These are phyloP conservation scores for Bryoglossum gracile DNA, from an alignment of 495 filamentous ascomycete genomes.

Conservation along the genomic window DNA sequence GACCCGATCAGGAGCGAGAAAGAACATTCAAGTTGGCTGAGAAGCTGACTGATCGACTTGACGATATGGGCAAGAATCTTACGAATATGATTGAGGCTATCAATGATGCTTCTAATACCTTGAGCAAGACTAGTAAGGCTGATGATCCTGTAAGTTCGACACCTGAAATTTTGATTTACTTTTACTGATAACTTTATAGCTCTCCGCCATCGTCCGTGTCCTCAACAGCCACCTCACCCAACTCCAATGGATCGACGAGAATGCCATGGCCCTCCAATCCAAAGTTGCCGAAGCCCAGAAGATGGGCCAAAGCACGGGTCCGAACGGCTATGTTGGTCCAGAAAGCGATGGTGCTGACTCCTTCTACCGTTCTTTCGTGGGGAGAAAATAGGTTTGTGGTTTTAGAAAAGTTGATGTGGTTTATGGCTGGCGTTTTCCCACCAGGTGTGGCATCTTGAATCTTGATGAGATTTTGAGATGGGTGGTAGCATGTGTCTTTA, in stretches of 20 bases:
- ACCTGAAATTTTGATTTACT: constrained; percentile 4
- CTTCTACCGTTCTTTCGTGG: constrained; percentile 75
- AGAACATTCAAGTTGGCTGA: constrained; percentile 89
- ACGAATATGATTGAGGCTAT: constrained; percentile 96
- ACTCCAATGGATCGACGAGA: constrained; percentile 84
- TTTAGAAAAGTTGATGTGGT: neutral
- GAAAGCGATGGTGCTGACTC: constrained; percentile 64
- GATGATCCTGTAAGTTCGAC: constrained; percentile 78
- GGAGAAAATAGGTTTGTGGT: constrained; percentile 38
- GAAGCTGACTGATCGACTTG: constrained; percentile 76
- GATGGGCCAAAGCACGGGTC: constrained; percentile 57
- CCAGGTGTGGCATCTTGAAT: constrained; percentile 17
- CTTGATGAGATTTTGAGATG: constrained; percentile 9
- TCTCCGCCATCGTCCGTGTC: constrained; percentile 88
- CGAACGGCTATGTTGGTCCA: constrained; percentile 50
- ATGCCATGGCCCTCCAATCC: constrained; percentile 66
- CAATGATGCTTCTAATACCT: constrained; percentile 71
- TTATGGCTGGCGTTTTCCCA: constrained; percentile 16
- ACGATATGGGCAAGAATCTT: constrained; percentile 86
- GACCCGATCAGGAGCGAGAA: constrained; percentile 91
- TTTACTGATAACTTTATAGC: constrained; percentile 40
- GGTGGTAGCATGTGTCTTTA: constrained; percentile 17
- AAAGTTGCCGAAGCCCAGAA: constrained; percentile 77
- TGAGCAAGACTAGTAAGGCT: constrained; percentile 80
- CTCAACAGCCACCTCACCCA: constrained; percentile 86